phyloP scores from a whole-genome alignment of 225 moss, liverwort and hornwort genomes.

The Straminergon stramineum region DNA sequence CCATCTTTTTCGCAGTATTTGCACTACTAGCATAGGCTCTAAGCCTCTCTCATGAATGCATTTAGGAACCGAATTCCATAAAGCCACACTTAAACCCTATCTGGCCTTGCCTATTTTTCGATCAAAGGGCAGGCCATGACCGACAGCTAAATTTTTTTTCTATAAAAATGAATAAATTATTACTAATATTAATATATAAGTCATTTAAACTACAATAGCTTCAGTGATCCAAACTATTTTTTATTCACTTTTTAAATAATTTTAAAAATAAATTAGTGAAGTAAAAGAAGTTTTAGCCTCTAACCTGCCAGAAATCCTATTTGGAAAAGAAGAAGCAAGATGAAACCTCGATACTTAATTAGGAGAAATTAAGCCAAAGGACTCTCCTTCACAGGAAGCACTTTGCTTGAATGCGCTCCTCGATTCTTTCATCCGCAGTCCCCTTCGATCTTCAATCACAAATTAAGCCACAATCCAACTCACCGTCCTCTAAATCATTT shows the following conservation, averaged over 20 bases:
- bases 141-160: not conserved
- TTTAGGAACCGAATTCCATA: not conserved
- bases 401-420: conserved; percentile 38
- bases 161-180: not conserved
- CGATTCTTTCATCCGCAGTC: conserved; percentile 41
- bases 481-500: not conserved
- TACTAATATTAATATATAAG: not conserved
- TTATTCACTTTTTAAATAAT: not conserved
- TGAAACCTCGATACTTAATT: conserved; percentile 42
- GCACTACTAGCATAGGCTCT: not conserved
- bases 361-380: conserved; percentile 65
- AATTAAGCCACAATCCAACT: not conserved
- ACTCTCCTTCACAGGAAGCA: conserved; percentile 47
- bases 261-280: not conserved
- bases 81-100: not conserved
- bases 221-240: not conserved
- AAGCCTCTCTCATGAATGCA: not conserved
- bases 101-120: not conserved
- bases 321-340: not conserved
- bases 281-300: not conserved
- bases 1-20: too few relatives aligned
- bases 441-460: conserved; percentile 49
- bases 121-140: not conserved
- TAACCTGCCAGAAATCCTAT: not conserved
- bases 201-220: not conserved